phyloP scores from a whole-genome alignment of 345 rosid species.

The Salix exigua region DNA sequence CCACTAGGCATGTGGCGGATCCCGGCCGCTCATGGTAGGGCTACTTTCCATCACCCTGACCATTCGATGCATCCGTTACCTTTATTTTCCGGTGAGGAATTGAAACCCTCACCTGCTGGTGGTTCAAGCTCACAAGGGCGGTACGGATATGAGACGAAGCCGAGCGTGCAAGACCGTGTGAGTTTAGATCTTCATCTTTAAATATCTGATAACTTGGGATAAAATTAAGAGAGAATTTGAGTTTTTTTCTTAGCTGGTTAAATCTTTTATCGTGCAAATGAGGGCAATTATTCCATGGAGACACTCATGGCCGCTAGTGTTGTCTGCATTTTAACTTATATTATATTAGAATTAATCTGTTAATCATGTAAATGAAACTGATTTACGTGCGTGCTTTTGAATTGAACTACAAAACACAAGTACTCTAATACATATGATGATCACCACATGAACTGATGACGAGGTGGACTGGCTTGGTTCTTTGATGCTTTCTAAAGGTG shows the following conservation, averaged over 20 bases:
- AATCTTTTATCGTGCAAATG: background rate
- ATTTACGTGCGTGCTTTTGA: background rate
- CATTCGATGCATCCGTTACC: slow-evolving; percentile 41
- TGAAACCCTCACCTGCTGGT: slow-evolving; percentile 25
- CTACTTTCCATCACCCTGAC: slow-evolving; percentile 28
- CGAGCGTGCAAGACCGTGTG: slow-evolving; percentile 67
- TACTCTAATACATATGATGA: background rate
- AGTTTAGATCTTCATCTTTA: slow-evolving; percentile 98
- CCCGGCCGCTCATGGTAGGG: slow-evolving; percentile 42
- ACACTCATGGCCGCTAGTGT: background rate
- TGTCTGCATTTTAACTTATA: background rate
- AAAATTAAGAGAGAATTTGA: background rate
- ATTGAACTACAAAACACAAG: background rate
- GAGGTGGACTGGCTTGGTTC: background rate
- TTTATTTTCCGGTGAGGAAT: slow-evolving; percentile 38
- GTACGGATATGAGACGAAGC: slow-evolving; percentile 46
- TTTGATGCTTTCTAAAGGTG: background rate
- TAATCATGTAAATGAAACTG: background rate
- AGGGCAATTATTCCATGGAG: background rate
- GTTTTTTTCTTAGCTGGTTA: slow-evolving; percentile 1
- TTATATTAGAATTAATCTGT: background rate
- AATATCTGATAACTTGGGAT: slow-evolving; percentile 7
- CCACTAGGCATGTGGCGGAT: slow-evolving; percentile 75
- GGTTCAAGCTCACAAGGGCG: slow-evolving; percentile 38
- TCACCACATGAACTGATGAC: background rate